Conservation (phyloP, 306 rosid species). For the Quercus rubra region DNA sequence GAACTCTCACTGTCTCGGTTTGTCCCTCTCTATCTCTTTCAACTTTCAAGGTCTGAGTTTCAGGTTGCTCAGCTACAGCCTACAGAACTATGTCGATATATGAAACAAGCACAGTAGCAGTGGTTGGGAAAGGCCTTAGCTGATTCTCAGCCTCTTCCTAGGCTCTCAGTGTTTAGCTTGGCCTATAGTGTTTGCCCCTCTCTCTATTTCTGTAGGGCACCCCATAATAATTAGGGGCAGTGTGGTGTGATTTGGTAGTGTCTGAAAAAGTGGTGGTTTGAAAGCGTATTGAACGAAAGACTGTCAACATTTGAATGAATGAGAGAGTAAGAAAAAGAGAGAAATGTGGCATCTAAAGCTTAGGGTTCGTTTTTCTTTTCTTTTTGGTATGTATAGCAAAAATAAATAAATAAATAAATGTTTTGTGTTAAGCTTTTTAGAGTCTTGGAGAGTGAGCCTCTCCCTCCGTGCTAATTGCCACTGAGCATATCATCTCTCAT, state of each 20-base stretch:
- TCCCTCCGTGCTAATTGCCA: conserved; percentile 37
- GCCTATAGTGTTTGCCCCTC: neutral
- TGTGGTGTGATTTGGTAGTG: conserved; percentile 66
- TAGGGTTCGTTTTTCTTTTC: conserved; percentile 25
- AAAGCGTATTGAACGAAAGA: conserved; percentile 63
- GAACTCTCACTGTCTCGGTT: conserved; percentile 22
- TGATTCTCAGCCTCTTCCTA: conserved; percentile 35
- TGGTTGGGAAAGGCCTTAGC: conserved; percentile 22
- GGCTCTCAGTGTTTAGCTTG: conserved; percentile 31
- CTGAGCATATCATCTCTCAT: conserved; percentile 33
- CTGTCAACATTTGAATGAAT: conserved; percentile 52
- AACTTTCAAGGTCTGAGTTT: conserved; percentile 31
- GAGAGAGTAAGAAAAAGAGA: conserved; percentile 6
- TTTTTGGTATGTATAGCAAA: conserved; percentile 9
- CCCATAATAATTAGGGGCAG: conserved; percentile 51
- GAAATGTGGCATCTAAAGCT: conserved; percentile 32
- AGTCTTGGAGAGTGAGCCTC: conserved; percentile 57
- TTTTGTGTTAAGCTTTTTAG: conserved; percentile 12
- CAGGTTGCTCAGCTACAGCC: conserved; percentile 31
- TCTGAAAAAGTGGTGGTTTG: conserved; percentile 72
- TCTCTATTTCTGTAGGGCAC: conserved; percentile 15
- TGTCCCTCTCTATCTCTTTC: conserved; percentile 22
- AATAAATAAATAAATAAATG: neutral
- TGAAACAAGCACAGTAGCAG: conserved; percentile 29
- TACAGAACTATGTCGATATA: conserved; percentile 33